phyloP scores from a whole-genome alignment of 345 rosid species.

The Sonneratia caseolaris region DNA sequence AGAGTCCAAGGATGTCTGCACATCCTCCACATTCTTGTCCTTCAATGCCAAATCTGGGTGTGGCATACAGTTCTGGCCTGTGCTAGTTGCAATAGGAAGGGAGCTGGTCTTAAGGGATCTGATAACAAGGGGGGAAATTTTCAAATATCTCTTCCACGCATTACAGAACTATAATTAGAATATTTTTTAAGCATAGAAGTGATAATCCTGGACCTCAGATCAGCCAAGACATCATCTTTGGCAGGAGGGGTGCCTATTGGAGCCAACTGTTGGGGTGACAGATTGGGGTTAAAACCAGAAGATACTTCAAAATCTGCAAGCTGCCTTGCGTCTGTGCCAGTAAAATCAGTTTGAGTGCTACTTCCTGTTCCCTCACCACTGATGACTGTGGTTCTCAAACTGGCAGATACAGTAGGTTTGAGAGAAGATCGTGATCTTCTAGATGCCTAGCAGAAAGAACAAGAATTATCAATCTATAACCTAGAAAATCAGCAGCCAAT shows the following conservation, averaged over 20 bases:
- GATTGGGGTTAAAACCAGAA: constrained; percentile 26
- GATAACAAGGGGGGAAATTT: background rate
- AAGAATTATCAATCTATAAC: background rate
- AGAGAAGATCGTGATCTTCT: constrained; percentile 44
- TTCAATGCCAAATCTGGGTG: constrained; percentile 42
- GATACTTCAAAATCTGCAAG: constrained; percentile 28
- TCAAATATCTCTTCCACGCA: background rate
- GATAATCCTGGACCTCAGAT: constrained; percentile 38
- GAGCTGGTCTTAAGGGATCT: constrained; percentile 42
- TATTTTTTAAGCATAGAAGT: constrained; percentile 30
- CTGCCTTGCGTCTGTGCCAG: constrained; percentile 26
- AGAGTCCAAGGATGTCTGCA: constrained; percentile 52
- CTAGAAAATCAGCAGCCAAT: constrained; percentile 5
- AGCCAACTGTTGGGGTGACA: constrained; percentile 45
- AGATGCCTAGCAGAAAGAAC: constrained; percentile 38
- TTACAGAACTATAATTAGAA: background rate
- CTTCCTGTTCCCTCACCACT: constrained; percentile 32
- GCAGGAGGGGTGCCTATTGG: constrained; percentile 70
- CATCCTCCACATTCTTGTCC: constrained; percentile 46
- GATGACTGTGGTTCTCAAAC: constrained; percentile 37
- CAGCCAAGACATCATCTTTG: constrained; percentile 49
- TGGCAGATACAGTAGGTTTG: constrained; percentile 22
- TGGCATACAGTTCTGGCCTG: constrained; percentile 27
- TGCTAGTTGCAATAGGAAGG: constrained; percentile 24
- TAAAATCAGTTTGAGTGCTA: constrained; percentile 24